Base-by-base conservation (phyloP, 2,329 filamentous ascomycete genomes). In the Hypoxylon rubiginosum region DNA sequence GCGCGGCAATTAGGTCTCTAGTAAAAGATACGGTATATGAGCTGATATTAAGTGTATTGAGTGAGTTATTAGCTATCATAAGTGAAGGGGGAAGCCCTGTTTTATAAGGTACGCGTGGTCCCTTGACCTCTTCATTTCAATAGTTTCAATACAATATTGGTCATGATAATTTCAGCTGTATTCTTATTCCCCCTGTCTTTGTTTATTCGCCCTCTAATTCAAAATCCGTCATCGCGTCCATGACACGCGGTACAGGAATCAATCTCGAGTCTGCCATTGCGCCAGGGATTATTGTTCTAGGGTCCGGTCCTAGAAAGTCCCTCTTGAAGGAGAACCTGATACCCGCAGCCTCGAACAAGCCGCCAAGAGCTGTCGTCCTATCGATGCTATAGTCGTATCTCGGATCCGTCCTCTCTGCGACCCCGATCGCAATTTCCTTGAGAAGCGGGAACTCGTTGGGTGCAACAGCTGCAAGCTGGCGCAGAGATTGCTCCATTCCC, bases 271-370 rank as follows among this genome's bases (percentile, higher is more conserved):
- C 10, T 15, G 15, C 2, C 51, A 54, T 54, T 19, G 51, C 51
- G 19, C 51, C 51, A 4, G 51, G 36, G 32, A 54, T 54, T 2
- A 30, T 43, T 28, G 51, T 54, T 13, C 34, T 28, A n/a, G 51
- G 51, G 21, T 54, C 51, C 41, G 36, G 3, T 21, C 51, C 51
- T 19, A 54, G 36, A 17, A 54, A 26, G 15, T 45, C 51, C n/a
- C 3, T 54, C 26, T 28, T 45, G 3, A 15, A 54, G 51, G 51
- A 43, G 9, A 54, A 43, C 32, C 15, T 54, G 21, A 45, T 45
- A 17, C 21, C 24, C 10, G 24, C 36, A 17, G 17, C 17, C 10
- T 26, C 34, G 13, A 54, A 54, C 30, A 28, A 5, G 2, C 13
- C n/a, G 2, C 36, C 51, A 28, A 54, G 34, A 8, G 15, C 10